phyloP scores from a whole-genome alignment of 1,139 yeast species.

The Suhomyces yuchorum region DNA sequence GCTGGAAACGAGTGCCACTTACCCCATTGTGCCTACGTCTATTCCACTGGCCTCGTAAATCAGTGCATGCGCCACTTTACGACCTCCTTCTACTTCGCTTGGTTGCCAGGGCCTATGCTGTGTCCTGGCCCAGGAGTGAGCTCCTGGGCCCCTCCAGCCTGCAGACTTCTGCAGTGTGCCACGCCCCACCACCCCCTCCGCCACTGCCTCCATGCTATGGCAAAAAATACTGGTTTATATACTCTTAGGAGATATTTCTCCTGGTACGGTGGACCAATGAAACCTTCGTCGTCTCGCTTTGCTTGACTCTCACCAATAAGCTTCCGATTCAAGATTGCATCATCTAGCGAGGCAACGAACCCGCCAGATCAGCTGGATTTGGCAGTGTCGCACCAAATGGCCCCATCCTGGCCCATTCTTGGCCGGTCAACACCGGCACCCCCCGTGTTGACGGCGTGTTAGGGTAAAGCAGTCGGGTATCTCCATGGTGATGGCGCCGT shows the following conservation, averaged over 20 bases:
- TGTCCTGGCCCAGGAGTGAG: too few species aligned
- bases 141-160: too few species aligned
- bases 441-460: not conserved
- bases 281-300: not conserved
- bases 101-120: too few species aligned
- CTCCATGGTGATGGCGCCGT: not conserved
- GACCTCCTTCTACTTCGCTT: too few species aligned
- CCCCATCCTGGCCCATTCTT: not conserved
- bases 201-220: not conserved
- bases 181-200: too few species aligned
- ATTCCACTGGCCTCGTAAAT: not conserved
- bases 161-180: not conserved
- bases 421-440: not conserved
- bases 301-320: not conserved
- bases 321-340: not conserved
- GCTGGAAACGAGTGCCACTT: not conserved
- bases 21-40: not conserved
- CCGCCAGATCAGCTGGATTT: not conserved
- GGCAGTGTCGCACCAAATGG: not conserved
- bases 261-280: not conserved
- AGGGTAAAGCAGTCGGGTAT: not conserved
- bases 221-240: not conserved
- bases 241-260: not conserved
- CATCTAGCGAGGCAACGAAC: not conserved
- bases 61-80: not conserved